A percentile compares a stretch with the other conserved stretches of the same genome.
Conservation (phyloP, 2,329 filamentous ascomycete genomes). For the Corynespora cassiicola region DNA sequence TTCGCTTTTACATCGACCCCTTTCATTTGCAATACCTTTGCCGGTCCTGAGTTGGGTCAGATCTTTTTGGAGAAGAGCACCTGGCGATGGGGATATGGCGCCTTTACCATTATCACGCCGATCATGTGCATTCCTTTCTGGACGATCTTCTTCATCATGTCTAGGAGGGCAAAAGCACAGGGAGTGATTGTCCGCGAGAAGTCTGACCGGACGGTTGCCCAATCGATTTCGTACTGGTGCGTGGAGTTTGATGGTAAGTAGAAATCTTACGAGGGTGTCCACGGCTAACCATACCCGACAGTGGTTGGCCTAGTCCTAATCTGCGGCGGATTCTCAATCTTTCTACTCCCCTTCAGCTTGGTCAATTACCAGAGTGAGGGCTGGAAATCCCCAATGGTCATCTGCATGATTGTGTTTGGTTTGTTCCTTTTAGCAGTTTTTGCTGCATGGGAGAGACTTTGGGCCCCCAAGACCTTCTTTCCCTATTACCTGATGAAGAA, state of each 20-base stretch:
- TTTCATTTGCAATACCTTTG: constrained; percentile 70
- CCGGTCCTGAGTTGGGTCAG: constrained; percentile 63
- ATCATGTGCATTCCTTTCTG: constrained; percentile 65
- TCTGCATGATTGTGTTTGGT: constrained; percentile 46
- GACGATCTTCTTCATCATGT: constrained; percentile 62
- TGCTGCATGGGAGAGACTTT: constrained; percentile 44
- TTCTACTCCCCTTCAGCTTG: constrained; percentile 72
- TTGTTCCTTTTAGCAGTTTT: constrained; percentile 39
- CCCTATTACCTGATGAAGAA: constrained; percentile 54
- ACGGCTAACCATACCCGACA: too few species aligned
- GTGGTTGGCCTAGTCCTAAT: constrained; percentile 68
- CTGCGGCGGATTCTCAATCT: constrained; percentile 64
- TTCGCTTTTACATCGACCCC: constrained; percentile 68
- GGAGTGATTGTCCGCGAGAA: constrained; percentile 55
- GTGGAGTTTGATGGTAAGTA: constrained; percentile 63
- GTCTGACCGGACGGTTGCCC: constrained; percentile 51
- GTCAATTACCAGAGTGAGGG: constrained; percentile 24
- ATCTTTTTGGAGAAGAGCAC: constrained; percentile 53
- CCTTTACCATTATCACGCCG: constrained; percentile 56
- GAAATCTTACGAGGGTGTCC: too few species aligned
- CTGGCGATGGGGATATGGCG: constrained; percentile 68
- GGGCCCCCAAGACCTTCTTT: constrained; percentile 48
- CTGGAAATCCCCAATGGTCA: constrained; percentile 44
- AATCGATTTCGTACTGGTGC: constrained; percentile 60
- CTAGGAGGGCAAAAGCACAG: constrained; percentile 62